Percentiles rank a stretch among this genome's conserved stretches.
Evolutionary conservation across 495 filamentous ascomycete genomes (phyloP).

Genomic region (Choiromyces venosus): DNA sequence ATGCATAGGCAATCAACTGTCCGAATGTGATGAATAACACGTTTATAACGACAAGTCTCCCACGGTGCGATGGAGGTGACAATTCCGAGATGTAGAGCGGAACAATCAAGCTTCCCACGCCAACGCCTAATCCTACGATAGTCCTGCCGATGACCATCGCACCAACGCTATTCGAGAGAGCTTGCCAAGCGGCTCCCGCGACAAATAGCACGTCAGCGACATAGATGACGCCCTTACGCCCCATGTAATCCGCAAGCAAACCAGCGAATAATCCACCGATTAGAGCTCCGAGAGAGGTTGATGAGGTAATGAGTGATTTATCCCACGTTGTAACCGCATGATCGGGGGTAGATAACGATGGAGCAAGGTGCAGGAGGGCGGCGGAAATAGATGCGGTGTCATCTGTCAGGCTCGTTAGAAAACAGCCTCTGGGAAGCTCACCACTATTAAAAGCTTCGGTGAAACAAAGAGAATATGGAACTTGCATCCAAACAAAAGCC

Average conservation of each 20-base stretch:
- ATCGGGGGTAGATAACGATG: slow-evolving; percentile 57
- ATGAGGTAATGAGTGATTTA: slow-evolving; percentile 77
- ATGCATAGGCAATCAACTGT: slow-evolving; percentile 81
- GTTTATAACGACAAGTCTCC: slow-evolving; percentile 69
- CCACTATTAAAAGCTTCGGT: background rate
- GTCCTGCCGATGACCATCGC: slow-evolving; percentile 73
- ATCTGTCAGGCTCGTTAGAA: slow-evolving; percentile 47
- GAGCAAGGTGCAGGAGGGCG: slow-evolving; percentile 71
- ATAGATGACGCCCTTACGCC: slow-evolving; percentile 71
- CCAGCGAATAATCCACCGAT: slow-evolving; percentile 71
- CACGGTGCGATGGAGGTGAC: slow-evolving; percentile 66
- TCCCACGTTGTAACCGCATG: slow-evolving; percentile 36
- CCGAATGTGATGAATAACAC: slow-evolving; percentile 77
- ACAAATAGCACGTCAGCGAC: slow-evolving; percentile 73
- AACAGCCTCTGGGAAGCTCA: background rate
- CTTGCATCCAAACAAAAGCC: slow-evolving; percentile 83
- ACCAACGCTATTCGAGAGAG: slow-evolving; percentile 55
- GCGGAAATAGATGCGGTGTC: slow-evolving; percentile 87
- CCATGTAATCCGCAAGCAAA: slow-evolving; percentile 64
- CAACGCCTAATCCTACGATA: slow-evolving; percentile 76
- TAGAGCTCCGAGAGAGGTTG: slow-evolving; percentile 73
- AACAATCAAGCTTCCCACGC: slow-evolving; percentile 72
- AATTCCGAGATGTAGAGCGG: slow-evolving; percentile 86
- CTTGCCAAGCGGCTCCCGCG: slow-evolving; percentile 67
- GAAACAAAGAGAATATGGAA: slow-evolving; percentile 31